Evolutionary conservation across 2,329 filamentous ascomycete species (phyloP).

Genomic region (Paradendryphiella salina): DNA sequence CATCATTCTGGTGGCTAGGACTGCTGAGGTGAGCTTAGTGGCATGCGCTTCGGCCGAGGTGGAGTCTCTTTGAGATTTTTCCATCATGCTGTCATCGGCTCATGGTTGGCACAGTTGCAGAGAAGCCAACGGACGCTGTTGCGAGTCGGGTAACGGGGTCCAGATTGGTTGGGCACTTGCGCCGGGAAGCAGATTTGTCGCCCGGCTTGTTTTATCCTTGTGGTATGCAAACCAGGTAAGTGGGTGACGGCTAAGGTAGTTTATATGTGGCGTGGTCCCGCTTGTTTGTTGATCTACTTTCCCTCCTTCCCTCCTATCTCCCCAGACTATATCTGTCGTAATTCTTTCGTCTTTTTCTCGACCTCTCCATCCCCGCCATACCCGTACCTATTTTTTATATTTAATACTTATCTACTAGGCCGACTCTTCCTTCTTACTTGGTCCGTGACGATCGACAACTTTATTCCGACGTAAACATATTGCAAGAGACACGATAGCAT

Average conservation of each 20-base stretch:
- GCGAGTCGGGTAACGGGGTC: constrained; percentile 5
- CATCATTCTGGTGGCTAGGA: no score
- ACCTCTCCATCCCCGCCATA: background rate
- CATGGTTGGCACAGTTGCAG: constrained; percentile 6
- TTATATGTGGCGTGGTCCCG: constrained; percentile 23
- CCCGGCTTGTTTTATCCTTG: constrained; percentile 8
- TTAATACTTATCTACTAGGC: constrained; percentile 3
- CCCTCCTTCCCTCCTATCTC: background rate
- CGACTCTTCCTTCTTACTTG: background rate
- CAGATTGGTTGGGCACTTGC: constrained; percentile 5
- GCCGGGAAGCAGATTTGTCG: background rate
- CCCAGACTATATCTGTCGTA: constrained; percentile 1
- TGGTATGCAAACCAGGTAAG: background rate
- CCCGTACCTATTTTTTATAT: constrained; percentile 1
- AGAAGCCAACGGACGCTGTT: background rate
- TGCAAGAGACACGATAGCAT: background rate
- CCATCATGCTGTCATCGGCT: constrained; percentile 23
- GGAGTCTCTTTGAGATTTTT: constrained; percentile 7
- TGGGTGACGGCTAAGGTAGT: background rate
- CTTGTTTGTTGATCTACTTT: background rate
- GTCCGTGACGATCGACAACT: background rate
- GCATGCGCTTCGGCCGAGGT: constrained; percentile 16
- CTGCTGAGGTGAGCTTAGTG: background rate
- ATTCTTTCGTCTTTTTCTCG: constrained; percentile 1
- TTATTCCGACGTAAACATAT: background rate